phyloP scores from a whole-genome alignment of 2,329 filamentous ascomycete species.

The Hypoxylon sp. region DNA sequence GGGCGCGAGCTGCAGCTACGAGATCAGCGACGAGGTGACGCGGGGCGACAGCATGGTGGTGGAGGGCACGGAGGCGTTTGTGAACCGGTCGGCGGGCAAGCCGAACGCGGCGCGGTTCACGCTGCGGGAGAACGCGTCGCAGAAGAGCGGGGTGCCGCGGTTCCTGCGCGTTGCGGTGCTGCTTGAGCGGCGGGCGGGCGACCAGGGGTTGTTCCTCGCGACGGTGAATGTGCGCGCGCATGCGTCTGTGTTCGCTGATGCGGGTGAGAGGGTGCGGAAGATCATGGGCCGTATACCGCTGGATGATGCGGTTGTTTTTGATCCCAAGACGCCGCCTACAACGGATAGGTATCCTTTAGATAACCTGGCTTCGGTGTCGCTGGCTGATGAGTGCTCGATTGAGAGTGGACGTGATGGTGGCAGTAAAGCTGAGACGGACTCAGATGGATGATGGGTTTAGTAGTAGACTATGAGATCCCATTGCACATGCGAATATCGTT shows the following conservation, averaged over 20 bases:
- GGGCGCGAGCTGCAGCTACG: conserved; percentile 5
- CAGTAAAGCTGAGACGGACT: not conserved
- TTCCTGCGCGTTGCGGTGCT: conserved; percentile 25
- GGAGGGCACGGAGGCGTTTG: conserved; percentile 21
- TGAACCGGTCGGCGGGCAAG: conserved; percentile 17
- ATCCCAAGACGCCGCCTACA: conserved; percentile 24
- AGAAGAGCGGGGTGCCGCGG: conserved; percentile 26
- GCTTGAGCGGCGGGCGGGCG: conserved; percentile 4
- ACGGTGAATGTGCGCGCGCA: conserved; percentile 16
- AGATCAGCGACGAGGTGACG: conserved; percentile 1
- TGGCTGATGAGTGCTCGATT: conserved; percentile 21
- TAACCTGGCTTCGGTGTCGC: conserved; percentile 12
- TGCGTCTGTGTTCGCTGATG: conserved; percentile 16
- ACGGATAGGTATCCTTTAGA: conserved; percentile 27
- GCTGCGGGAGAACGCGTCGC: conserved; percentile 26
- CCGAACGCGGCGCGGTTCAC: conserved; percentile 29
- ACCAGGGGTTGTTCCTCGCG: conserved; percentile 17
- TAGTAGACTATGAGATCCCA: not conserved
- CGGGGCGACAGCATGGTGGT: conserved; percentile 24
- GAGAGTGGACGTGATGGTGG: conserved; percentile 14
- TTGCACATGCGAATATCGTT: not conserved
- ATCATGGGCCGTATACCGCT: conserved; percentile 21
- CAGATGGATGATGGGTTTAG: not conserved
- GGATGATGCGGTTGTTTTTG: conserved; percentile 29
- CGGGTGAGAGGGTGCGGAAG: conserved; percentile 15